A percentile compares a stretch with the other conserved stretches of the same genome.
phyloP scores from a whole-genome alignment of 1,284 basidiomycete genomes.

The Irpex sp. region DNA sequence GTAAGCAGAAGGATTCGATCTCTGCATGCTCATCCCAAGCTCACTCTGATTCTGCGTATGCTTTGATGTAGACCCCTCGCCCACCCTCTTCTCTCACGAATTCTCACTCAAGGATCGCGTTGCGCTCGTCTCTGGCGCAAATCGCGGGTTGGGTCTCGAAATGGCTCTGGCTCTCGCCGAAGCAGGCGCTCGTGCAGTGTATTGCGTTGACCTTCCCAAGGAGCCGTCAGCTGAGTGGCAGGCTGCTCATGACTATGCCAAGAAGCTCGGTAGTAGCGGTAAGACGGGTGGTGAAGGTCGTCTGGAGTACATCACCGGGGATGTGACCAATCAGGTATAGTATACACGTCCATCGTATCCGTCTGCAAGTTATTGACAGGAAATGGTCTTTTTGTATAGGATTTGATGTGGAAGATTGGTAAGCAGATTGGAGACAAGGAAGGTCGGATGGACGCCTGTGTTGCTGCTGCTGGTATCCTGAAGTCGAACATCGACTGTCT shows the following conservation, averaged over 20 bases:
- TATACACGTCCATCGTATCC: not conserved
- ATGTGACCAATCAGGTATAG: conserved; percentile 57
- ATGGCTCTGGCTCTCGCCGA: conserved; percentile 78
- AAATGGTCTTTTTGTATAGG: conserved; percentile 8
- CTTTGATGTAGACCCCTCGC: conserved; percentile 15
- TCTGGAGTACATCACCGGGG: conserved; percentile 63
- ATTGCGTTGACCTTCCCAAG: conserved; percentile 72
- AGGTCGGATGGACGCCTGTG: conserved; percentile 66
- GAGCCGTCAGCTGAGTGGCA: conserved; percentile 68
- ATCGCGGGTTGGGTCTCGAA: conserved; percentile 80
- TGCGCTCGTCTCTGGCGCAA: conserved; percentile 75
- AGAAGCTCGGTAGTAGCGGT: conserved; percentile 30
- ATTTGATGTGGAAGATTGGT: conserved; percentile 49
- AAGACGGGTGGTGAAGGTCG: conserved; percentile 34
- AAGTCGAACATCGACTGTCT: conserved; percentile 40
- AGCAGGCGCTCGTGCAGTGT: conserved; percentile 72
- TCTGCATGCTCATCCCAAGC: not conserved
- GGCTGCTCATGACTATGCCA: conserved; percentile 51
- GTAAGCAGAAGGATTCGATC: not conserved
- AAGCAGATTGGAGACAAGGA: conserved; percentile 61
- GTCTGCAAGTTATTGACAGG: not conserved
- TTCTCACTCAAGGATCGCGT: conserved; percentile 76
- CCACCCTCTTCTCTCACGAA: conserved; percentile 55
- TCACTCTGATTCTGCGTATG: not conserved
- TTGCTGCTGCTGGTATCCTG: conserved; percentile 78